Base-by-base conservation (phyloP, 495 filamentous ascomycete genomes). In the Pseudevernia furfuracea region DNA sequence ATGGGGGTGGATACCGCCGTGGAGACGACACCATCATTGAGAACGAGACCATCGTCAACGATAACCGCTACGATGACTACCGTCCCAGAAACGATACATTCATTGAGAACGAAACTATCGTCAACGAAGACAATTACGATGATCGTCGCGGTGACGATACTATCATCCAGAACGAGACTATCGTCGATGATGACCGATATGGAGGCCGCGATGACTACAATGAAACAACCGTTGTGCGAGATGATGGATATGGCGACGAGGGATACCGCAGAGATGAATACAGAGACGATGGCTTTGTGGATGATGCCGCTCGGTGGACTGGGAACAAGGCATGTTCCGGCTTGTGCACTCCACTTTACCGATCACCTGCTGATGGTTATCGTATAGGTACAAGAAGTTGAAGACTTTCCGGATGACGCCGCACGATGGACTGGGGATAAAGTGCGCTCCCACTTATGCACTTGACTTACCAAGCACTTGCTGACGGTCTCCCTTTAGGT, bases 281-380 rank as follows among this genome's bases (percentile, higher is more conserved):
- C 52, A 55, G 52, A 55, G 52, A 55, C 6, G 52, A 55, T 34
- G 15, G 52, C 14, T 55, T 55, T 32, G 52, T 34, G 30, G 52
- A 55, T 10, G 52, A 55, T 55, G 30, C 52, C 10, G 52, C 52
- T 34, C 52, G 52, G n/a, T 55, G 52, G 52, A 34, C 52, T 21
- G 52, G 52, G 3, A 11, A 34, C 11, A 55, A 55, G 30, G 52
- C 34, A 8, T 0, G 30, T 15, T 55, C 1, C 52, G 17, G 3
- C 15, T 32, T 34, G 30, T 17, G 7, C 52, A 21, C 7, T 15
- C 17, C 1, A 17, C 28, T 17, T 7, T 17, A 19, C 3, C 11
- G 32, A 30, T 25, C 28, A 52, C 5, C 28, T 32, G 49, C 49
- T 53, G 28, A 53, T 53, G 49, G 10, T 53, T 30, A 4, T 19